Percentiles rank a stretch among this genome's conserved stretches.
Conservation (phyloP, 2,329 filamentous ascomycete genomes). For the Coccinonectria pachysandricola region DNA sequence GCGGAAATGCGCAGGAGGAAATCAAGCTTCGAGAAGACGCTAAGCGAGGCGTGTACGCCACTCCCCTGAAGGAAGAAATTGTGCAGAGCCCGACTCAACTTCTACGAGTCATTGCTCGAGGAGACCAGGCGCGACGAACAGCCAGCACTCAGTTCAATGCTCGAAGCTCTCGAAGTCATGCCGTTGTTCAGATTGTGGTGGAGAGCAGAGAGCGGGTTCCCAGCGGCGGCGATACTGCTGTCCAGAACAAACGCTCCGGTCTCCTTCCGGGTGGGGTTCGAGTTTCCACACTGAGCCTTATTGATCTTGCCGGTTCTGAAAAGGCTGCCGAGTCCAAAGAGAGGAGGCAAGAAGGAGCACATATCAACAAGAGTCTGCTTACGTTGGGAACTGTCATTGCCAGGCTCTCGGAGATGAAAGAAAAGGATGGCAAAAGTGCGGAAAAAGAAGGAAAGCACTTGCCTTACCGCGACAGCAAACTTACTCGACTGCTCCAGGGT, state of each 20-base stretch:
- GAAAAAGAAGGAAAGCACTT: slow-evolving; percentile 88
- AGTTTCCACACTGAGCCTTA: slow-evolving; percentile 88
- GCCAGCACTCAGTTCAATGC: slow-evolving; percentile 96
- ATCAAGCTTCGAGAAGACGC: slow-evolving; percentile 96
- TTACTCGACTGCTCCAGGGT: slow-evolving; percentile 84
- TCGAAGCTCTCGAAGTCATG: slow-evolving; percentile 92
- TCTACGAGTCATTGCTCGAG: slow-evolving; percentile 84
- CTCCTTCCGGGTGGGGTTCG: slow-evolving; percentile 79
- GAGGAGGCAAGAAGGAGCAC: slow-evolving; percentile 83
- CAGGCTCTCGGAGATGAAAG: slow-evolving; percentile 79
- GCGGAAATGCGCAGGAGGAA: slow-evolving; percentile 57
- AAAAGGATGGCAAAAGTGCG: slow-evolving; percentile 60
- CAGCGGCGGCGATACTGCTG: slow-evolving; percentile 27
- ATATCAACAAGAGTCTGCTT: slow-evolving; percentile 96
- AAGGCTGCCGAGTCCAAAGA: slow-evolving; percentile 94
- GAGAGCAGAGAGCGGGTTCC: slow-evolving; percentile 85
- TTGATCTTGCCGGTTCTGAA: slow-evolving; percentile 93
- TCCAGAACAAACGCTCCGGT: slow-evolving; percentile 52
- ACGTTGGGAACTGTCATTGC: slow-evolving; percentile 94
- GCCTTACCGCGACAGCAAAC: slow-evolving; percentile 94
- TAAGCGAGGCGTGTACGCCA: slow-evolving; percentile 93
- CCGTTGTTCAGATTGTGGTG: slow-evolving; percentile 96
- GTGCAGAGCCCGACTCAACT: slow-evolving; percentile 96
- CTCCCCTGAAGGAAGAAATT: slow-evolving; percentile 93
- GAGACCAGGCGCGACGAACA: slow-evolving; percentile 80